Base-by-base conservation (phyloP, 1,284 basidiomycete genomes). In the Puccinia coronata region DNA sequence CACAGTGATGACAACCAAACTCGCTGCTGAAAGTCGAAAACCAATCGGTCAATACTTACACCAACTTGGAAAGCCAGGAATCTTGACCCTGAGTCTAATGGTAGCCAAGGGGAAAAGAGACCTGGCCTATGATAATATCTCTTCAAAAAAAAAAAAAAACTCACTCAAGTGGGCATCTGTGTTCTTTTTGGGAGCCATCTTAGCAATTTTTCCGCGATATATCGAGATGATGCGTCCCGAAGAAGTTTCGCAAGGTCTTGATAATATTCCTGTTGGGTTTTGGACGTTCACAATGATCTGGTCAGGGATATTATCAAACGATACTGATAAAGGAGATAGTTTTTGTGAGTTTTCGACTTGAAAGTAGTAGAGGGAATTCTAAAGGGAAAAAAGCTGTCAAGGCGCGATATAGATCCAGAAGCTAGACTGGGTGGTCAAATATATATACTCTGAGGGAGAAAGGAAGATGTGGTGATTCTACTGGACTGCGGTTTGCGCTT, bases 101-200 rank as follows among this genome's bases (percentile, higher is more conserved):
- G 23, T 31, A 43, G 0, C n/a, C 1, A 28, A 59, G 12, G 28
- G 1, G 18, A 59, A n/a, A 31, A 5, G 5, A 28, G 6, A 25
- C 6, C n/a, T 31, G 1, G 18, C 2, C 20, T 20, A 20, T 67
- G 3, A n/a, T n/a, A n/a, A n/a, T n/a, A n/a, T n/a, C n/a, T n/a
- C n/a, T n/a, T n/a, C 43, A 18, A 16, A 41, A 11, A 23, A 67
- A 41, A 20, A 41, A 41, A 49, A 47, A 49, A 4, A 34, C 67
- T 69, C 28, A 69, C 67, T 20, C 41, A 69, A 49, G 23, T 69
- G 41, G 8, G 41, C 25, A 43, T 69, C 67, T 47, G 67, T n/a
- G 14, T 1, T 23, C 49, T 47, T 69, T 43, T 69, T 63, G 34
- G 34, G 59, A 39, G 59, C 59, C 59, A 39, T 63, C 1, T 1